phyloP scores from a whole-genome alignment of 129 eudicot genomes.

The Silybum marianum region DNA sequence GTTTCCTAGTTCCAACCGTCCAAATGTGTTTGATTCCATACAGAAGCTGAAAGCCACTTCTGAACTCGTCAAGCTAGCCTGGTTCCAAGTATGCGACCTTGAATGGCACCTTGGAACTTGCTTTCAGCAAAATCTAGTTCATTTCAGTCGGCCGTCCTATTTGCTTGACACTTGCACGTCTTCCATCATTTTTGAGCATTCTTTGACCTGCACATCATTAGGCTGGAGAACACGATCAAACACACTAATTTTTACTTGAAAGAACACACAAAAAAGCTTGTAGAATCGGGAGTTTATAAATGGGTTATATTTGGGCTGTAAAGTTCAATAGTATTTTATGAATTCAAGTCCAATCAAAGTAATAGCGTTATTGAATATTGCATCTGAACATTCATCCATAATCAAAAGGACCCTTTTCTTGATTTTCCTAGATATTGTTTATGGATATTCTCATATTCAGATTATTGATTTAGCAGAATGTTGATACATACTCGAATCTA shows the following conservation, averaged over 20 bases:
- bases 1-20: not conserved
- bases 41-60: not conserved
- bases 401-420: not conserved
- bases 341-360: not conserved
- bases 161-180: too few relatives aligned
- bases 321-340: not conserved
- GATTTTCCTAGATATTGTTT: not conserved
- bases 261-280: too few relatives aligned
- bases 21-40: not conserved
- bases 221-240: not conserved
- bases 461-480: not conserved
- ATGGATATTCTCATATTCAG: not conserved
- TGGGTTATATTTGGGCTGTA: too few relatives aligned
- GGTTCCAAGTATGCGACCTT: too few relatives aligned
- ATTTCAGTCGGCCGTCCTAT: too few relatives aligned
- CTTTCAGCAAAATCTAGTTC: too few relatives aligned
- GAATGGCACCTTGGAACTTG: too few relatives aligned
- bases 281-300: too few relatives aligned
- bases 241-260: not conserved
- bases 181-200: not conserved
- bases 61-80: too few relatives aligned
- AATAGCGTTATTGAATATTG: not conserved
- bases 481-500: too few relatives aligned
- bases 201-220: not conserved
- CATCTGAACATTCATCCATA: not conserved